These are phyloP conservation scores for Fusarium armeniacum DNA, from an alignment of 2,329 filamentous ascomycete species.

Conservation along the genomic window DNA sequence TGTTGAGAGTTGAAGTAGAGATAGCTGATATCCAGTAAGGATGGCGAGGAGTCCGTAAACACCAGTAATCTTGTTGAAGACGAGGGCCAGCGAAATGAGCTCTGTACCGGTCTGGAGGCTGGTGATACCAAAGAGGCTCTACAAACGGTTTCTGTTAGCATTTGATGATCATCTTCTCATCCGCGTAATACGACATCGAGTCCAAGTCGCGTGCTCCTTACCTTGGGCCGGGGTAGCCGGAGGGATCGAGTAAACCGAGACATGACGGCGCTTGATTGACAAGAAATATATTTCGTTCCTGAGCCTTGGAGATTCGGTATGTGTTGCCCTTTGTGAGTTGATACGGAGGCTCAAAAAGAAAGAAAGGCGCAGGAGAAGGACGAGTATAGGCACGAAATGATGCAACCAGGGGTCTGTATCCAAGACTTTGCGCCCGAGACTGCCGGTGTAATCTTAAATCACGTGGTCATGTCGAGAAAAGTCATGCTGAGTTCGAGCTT, in stretches of 20 bases:
- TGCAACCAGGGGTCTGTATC: conserved; percentile 45
- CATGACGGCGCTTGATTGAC: conserved; percentile 47
- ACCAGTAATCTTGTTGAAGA: conserved; percentile 93
- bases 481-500: conserved; percentile 3
- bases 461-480: conserved; percentile 24
- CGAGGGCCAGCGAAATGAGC: conserved; percentile 83
- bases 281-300: conserved; percentile 16
- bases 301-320: conserved; percentile 3
- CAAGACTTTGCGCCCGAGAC: conserved; percentile 37
- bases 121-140: conserved; percentile 90
- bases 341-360: conserved; percentile 20
- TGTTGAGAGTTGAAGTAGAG: conserved; percentile 86
- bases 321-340: conserved; percentile 11
- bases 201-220: conserved; percentile 47
- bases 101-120: conserved; percentile 89
- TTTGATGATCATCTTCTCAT: conserved; percentile 7
- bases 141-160: conserved; percentile 39
- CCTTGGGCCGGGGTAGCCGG: conserved; percentile 59
- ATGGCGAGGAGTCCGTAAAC: conserved; percentile 91
- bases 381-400: conserved; percentile 42
- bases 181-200: conserved; percentile 12
- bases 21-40: conserved; percentile 87
- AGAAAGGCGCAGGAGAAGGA: conserved; percentile 30
- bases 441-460: conserved; percentile 40
- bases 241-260: conserved; percentile 57